Conservation (phyloP, 2,329 filamentous ascomycete genomes). For the Fusarium drepaniforme region DNA sequence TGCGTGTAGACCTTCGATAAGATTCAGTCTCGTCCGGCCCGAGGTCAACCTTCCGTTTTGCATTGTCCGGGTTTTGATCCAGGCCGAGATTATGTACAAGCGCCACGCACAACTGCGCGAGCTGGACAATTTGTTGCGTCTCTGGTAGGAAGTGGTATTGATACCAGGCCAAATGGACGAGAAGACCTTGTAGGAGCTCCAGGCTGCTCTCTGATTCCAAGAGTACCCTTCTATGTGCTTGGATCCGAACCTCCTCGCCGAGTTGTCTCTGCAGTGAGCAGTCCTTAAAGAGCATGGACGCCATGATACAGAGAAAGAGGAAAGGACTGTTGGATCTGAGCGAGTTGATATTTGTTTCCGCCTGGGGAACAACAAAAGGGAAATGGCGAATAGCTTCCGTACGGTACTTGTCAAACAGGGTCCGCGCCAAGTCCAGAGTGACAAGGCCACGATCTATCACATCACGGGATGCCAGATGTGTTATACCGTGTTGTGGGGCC, state of each 20-base stretch:
- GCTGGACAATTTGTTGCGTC: constrained; percentile 7
- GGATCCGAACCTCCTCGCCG: constrained; percentile 1
- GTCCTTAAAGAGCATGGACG: constrained; percentile 1
- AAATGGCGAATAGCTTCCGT: constrained; percentile 1
- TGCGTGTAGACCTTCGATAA: background rate
- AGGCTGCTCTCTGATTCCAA: constrained; percentile 1
- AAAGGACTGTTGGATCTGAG: background rate
- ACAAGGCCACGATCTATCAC: constrained; percentile 1
- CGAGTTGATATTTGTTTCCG: background rate
- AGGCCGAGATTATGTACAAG: constrained; percentile 10
- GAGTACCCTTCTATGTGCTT: constrained; percentile 2
- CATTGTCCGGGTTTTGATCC: constrained; percentile 8
- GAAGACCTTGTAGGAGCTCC: constrained; percentile 2
- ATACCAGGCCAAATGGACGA: constrained; percentile 10
- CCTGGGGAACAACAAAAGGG: background rate
- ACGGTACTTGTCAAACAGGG: constrained; percentile 3
- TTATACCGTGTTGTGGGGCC: too few relatives aligned
- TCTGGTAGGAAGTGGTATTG: constrained; percentile 9
- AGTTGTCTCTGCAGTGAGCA: constrained; percentile 4
- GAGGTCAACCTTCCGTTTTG: background rate
- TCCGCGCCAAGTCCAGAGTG: background rate
- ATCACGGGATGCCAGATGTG: background rate
- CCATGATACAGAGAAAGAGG: background rate
- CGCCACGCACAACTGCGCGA: constrained; percentile 4
- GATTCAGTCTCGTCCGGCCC: background rate